Conservation (phyloP, 2,329 filamentous ascomycete genomes). For the Cercospora janseana region DNA sequence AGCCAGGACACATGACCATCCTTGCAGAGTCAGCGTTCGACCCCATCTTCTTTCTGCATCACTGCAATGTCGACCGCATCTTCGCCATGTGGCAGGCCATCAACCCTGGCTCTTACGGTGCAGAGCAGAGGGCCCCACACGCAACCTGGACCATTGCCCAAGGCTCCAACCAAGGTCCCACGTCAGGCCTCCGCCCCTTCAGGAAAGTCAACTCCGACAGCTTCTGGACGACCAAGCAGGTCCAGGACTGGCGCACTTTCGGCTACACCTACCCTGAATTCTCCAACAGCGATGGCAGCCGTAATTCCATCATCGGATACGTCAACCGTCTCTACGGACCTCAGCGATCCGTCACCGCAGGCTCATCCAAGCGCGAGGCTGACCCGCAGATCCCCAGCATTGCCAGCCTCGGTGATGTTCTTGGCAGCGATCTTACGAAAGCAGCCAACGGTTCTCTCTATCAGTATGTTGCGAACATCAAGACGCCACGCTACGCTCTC, state of each 20-base stretch:
- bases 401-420: conserved; percentile 11
- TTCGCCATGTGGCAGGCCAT: conserved; percentile 38
- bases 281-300: conserved; percentile 41
- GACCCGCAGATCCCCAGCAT: conserved; percentile 12
- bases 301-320: conserved; percentile 45
- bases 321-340: conserved; percentile 59
- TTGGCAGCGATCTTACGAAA: conserved; percentile 18
- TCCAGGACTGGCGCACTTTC: conserved; percentile 58
- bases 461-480: conserved; percentile 69
- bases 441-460: conserved; percentile 49
- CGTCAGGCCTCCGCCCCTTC: conserved; percentile 57
- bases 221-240: conserved; percentile 67
- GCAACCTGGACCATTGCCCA: conserved; percentile 34
- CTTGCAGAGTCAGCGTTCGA: conserved; percentile 35
- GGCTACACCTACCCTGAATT: conserved; percentile 74
- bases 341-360: conserved; percentile 35
- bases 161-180: conserved; percentile 25
- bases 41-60: conserved; percentile 39
- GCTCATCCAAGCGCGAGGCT: conserved; percentile 31
- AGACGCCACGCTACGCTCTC: conserved; percentile 59
- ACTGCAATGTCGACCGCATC: conserved; percentile 38
- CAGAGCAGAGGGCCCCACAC: conserved; percentile 28
- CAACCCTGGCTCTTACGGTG: conserved; percentile 31
- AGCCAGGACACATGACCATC: conserved; percentile 36
- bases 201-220: conserved; percentile 53